phyloP scores from a whole-genome alignment of 441 rosid genomes.

The Lepidium campestre region DNA sequence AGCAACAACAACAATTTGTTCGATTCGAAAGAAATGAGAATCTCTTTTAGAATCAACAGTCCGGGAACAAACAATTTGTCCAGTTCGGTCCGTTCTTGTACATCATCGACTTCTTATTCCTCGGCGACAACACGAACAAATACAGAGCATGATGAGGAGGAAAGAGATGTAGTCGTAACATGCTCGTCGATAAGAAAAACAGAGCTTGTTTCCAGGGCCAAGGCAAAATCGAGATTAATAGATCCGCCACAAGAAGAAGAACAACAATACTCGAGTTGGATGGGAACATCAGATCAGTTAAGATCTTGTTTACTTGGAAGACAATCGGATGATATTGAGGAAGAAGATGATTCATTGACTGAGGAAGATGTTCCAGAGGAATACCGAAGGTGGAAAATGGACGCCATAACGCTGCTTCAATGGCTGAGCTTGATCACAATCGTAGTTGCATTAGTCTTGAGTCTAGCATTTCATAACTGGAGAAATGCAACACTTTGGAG shows the following conservation, averaged over 20 bases:
- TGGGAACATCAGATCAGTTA: slow-evolving; percentile 42
- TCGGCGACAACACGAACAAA: slow-evolving; percentile 25
- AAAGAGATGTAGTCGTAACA: slow-evolving; percentile 27
- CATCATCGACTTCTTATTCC: slow-evolving; percentile 20
- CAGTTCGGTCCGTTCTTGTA: slow-evolving; percentile 13
- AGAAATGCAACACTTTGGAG: slow-evolving; percentile 30
- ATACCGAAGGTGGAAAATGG: slow-evolving; percentile 26
- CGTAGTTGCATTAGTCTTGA: slow-evolving; percentile 34
- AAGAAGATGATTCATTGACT: slow-evolving; percentile 50
- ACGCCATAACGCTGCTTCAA: slow-evolving; percentile 42
- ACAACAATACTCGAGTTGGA: slow-evolving; percentile 26
- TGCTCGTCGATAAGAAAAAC: slow-evolving; percentile 38
- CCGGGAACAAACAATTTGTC: slow-evolving; percentile 18
- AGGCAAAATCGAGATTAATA: slow-evolving; percentile 56
- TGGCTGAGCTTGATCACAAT: slow-evolving; percentile 57
- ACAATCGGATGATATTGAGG: slow-evolving; percentile 32
- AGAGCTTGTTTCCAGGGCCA: slow-evolving; percentile 34
- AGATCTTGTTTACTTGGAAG: slow-evolving; percentile 36
- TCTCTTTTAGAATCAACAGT: slow-evolving; percentile 39
- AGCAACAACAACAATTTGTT: not conserved
- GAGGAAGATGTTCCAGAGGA: slow-evolving; percentile 67
- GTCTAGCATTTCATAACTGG: slow-evolving; percentile 27
- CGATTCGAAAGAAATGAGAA: slow-evolving; percentile 34
- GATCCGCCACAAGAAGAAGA: slow-evolving; percentile 44
- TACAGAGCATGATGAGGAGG: slow-evolving; percentile 16